Conservation (phyloP, 2,329 filamentous ascomycete species). For the Aureobasidium sp. region DNA sequence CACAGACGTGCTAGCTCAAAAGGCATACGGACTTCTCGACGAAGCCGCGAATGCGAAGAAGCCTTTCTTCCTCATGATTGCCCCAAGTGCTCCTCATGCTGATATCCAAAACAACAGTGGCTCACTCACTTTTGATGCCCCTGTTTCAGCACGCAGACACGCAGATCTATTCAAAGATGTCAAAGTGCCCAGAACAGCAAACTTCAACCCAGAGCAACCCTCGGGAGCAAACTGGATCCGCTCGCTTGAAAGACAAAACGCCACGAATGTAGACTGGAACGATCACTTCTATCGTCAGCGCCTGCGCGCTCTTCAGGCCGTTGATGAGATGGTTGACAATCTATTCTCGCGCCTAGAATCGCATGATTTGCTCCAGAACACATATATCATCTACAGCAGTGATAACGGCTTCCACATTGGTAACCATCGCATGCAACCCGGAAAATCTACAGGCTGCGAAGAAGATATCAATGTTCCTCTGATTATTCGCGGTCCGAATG, state of each 20-base stretch:
- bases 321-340: slow-evolving; percentile 49
- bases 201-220: slow-evolving; percentile 58
- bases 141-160: slow-evolving; percentile 55
- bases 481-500: slow-evolving; percentile 32
- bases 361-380: slow-evolving; percentile 42
- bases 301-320: slow-evolving; percentile 45
- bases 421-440: slow-evolving; percentile 35
- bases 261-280: slow-evolving; percentile 43
- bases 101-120: slow-evolving; percentile 41
- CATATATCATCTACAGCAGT: slow-evolving; percentile 34
- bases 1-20: slow-evolving; percentile 53
- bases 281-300: slow-evolving; percentile 48
- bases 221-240: slow-evolving; percentile 43
- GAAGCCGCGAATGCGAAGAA: slow-evolving; percentile 48
- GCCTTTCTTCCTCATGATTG: slow-evolving; percentile 62
- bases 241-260: slow-evolving; percentile 38
- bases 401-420: slow-evolving; percentile 38
- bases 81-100: slow-evolving; percentile 61
- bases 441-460: slow-evolving; percentile 34
- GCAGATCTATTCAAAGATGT: slow-evolving; percentile 54
- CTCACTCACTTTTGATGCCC: slow-evolving; percentile 36
- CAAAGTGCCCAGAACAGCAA: slow-evolving; percentile 53
- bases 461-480: slow-evolving; percentile 37
- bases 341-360: slow-evolving; percentile 38
- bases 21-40: slow-evolving; percentile 54